Conservation (phyloP, 345 rosid species). For the Hypericum perforatum region DNA sequence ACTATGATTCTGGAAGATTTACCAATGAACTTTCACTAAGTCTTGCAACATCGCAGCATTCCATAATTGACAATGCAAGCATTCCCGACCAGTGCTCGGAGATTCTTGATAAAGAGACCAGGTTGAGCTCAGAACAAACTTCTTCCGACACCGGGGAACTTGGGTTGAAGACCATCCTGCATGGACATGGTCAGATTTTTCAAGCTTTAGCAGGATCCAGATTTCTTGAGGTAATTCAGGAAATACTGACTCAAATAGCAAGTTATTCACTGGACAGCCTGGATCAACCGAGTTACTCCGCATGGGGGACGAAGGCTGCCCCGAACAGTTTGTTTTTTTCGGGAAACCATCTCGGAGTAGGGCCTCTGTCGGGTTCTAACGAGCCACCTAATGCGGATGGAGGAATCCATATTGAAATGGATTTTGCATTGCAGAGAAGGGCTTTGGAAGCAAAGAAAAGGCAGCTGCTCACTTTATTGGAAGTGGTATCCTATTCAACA, state of each 20-base stretch:
- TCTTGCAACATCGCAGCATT: conserved; percentile 49
- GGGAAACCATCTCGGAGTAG: conserved; percentile 11
- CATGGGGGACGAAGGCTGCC: conserved; percentile 18
- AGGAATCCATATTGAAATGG: conserved; percentile 19
- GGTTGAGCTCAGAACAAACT: conserved; percentile 40
- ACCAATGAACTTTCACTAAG: conserved; percentile 67
- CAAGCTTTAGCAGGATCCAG: conserved; percentile 48
- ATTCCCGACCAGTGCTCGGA: conserved; percentile 53
- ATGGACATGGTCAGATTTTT: conserved; percentile 28
- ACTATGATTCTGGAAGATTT: conserved; percentile 22
- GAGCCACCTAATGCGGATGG: conserved; percentile 24
- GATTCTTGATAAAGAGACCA: conserved; percentile 28
- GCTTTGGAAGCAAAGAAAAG: conserved; percentile 46
- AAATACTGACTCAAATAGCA: conserved; percentile 74
- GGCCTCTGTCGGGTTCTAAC: conserved; percentile 10
- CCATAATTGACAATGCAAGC: conserved; percentile 18
- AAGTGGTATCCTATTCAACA: conserved; percentile 46
- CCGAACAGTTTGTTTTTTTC: conserved; percentile 17
- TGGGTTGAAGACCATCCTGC: conserved; percentile 32
- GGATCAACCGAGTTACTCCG: conserved; percentile 27
- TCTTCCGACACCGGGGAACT: conserved; percentile 49
- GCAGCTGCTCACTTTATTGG: conserved; percentile 54
- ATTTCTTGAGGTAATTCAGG: conserved; percentile 68
- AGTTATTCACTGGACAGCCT: conserved; percentile 53
- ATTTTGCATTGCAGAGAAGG: conserved; percentile 18